phyloP scores from a whole-genome alignment of 768 basidiomycete species.

The Suillus variegatus region DNA sequence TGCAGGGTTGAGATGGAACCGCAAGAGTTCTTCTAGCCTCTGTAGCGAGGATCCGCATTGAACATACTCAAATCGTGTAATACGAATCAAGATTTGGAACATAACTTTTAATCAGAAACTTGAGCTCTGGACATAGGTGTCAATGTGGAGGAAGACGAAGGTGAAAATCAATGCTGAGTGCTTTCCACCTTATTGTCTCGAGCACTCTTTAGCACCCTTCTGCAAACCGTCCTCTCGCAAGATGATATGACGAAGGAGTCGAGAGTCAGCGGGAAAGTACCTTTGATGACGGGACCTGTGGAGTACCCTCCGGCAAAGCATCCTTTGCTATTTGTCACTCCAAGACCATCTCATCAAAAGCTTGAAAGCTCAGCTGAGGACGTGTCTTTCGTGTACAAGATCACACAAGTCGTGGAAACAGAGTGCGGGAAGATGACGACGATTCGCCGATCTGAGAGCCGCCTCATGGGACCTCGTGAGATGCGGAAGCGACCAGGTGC shows the following conservation, averaged over 20 bases:
- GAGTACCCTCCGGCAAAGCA: neutral
- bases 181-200: neutral
- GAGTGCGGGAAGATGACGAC: neutral
- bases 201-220: neutral
- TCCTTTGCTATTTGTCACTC: neutral
- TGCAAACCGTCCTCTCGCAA: neutral
- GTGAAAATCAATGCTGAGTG: neutral
- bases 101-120: neutral
- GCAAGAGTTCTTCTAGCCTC: neutral
- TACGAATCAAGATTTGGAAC: neutral
- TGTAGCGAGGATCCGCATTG: neutral
- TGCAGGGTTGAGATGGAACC: neutral
- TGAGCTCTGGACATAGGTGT: neutral
- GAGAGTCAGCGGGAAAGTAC: neutral
- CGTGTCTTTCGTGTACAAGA: neutral
- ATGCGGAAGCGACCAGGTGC: neutral
- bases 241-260: neutral
- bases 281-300: neutral
- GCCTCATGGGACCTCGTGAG: neutral
- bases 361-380: neutral
- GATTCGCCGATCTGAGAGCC: neutral
- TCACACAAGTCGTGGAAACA: neutral
- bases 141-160: neutral
- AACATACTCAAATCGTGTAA: neutral
- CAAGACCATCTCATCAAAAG: neutral